Evolutionary conservation across 2,329 filamentous ascomycete genomes (phyloP), one percentile per base, ranked within the genome.

Genomic region (Epichloe gansuensis): DNA sequence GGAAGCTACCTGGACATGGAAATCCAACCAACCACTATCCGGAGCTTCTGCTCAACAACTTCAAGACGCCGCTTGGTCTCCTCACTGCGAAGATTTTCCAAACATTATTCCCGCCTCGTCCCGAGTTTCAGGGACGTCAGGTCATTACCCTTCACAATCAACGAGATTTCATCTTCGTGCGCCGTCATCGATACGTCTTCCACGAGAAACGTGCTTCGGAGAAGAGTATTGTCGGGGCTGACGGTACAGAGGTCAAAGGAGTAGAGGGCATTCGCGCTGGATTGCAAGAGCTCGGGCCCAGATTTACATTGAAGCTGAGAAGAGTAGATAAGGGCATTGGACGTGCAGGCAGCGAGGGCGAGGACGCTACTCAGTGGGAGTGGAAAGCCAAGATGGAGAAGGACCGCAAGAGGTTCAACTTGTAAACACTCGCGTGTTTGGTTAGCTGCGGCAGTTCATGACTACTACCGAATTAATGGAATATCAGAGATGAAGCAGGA

Each of bases 351-450:
- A 83, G 80, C 60, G 76, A 82, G 55, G 79, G 87, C 74, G 74
- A 81, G 67, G 73, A 84, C 67, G 88, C 89, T 39, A 80, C 89
- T 59, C 87, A 95, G 64, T 97, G 93, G 91, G 81, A 96, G 66
- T 98, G 93, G 93, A 94, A 95, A 72, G 85, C 87, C 11, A 82
- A 83, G 65, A 94, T 93, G 84, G 93, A 98, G 73, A 96, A 96
- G 74, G 76, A 87, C 64, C 78, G 93, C 62, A 97, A 91, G 59
- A 84, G 88, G 66, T 98, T 97, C 73, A 93, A 94, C 69, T 74
- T 98, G 64, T 97, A 31, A 11, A 31, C 4, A 11, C 31, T 31
- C 9, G 27, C 27, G 27, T 31, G 27, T 31, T 31, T 31, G 27
- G 27, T 31, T 9, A 31, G 8, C 27, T 31, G 27, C 27, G 9